Conservation (phyloP, 2,329 filamentous ascomycete species). For the Pestalotiopsis sp. region DNA sequence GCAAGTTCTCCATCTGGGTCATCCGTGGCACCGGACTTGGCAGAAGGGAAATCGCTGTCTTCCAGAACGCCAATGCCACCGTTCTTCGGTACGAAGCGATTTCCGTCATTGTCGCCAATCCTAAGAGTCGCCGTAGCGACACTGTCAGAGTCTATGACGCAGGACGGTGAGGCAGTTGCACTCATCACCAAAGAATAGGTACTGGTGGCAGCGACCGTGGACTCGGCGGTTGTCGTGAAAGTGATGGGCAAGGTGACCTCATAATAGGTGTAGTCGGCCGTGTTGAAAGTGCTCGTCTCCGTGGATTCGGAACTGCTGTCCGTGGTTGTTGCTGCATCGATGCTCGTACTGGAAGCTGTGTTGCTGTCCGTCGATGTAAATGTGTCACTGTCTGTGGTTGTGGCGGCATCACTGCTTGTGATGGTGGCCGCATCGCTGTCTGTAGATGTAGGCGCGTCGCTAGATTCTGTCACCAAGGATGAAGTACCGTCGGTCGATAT, state of each 20-base stretch:
- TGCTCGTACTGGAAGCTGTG: not conserved
- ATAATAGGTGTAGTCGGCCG: not conserved
- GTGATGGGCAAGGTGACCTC: not conserved
- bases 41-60: not conserved
- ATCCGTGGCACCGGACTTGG: not conserved
- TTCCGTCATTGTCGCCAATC: not conserved
- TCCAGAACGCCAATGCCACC: not conserved
- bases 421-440: not conserved
- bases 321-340: not conserved
- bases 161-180: not conserved
- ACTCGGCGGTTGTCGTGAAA: not conserved
- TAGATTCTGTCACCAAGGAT: not conserved
- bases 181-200: not conserved
- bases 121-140: not conserved
- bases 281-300: not conserved
- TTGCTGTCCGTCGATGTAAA: not conserved
- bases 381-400: not conserved
- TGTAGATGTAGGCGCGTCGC: not conserved
- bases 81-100: not conserved
- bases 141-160: not conserved
- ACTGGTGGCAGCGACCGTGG: not conserved
- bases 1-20: not conserved
- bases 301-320: not conserved
- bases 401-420: not conserved
- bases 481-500: not conserved